phyloP scores from a whole-genome alignment of 2,329 filamentous ascomycete genomes.

The Monosporascus ibericus region DNA sequence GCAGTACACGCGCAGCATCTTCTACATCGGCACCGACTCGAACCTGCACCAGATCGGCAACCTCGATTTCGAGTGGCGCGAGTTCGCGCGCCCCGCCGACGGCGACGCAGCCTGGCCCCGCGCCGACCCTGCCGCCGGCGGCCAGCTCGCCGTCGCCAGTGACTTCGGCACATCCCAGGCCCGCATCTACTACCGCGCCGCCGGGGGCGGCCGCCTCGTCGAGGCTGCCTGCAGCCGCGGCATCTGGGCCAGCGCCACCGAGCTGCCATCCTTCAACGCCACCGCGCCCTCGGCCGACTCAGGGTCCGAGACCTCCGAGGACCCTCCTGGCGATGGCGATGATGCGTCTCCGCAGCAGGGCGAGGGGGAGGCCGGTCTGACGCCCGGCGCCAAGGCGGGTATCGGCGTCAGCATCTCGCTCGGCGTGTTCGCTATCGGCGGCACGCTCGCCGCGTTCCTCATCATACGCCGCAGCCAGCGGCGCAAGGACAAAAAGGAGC shows the following conservation, averaged over 20 bases:
- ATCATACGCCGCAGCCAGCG: slow-evolving; percentile 21
- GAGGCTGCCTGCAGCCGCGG: slow-evolving; percentile 24
- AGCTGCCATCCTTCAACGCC: slow-evolving; percentile 19
- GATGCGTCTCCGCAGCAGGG: not conserved
- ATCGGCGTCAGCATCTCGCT: slow-evolving; percentile 29
- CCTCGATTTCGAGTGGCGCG: slow-evolving; percentile 20
- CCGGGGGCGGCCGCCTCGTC: slow-evolving; percentile 21
- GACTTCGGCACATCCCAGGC: slow-evolving; percentile 16
- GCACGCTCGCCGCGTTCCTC: slow-evolving; percentile 20
- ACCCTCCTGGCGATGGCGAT: not conserved
- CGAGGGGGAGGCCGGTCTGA: slow-evolving; percentile 17
- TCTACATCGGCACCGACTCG: slow-evolving; percentile 32
- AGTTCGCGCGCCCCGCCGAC: slow-evolving; percentile 10
- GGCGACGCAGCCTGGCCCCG: slow-evolving; percentile 18
- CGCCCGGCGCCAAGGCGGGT: slow-evolving; percentile 28
- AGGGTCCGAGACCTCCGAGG: slow-evolving; percentile 1
- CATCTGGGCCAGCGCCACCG: slow-evolving; percentile 22
- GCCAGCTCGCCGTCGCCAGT: slow-evolving; percentile 23
- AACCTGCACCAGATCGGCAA: slow-evolving; percentile 26
- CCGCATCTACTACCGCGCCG: slow-evolving; percentile 28
- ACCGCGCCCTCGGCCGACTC: slow-evolving; percentile 7
- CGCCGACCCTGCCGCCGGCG: slow-evolving; percentile 18
- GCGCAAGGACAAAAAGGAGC: not conserved
- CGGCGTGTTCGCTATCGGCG: slow-evolving; percentile 24
- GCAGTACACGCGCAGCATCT: slow-evolving; percentile 23